Evolutionary conservation across 1,284 basidiomycete genomes (phyloP).

Genomic region (Phellinidium pouzarii): DNA sequence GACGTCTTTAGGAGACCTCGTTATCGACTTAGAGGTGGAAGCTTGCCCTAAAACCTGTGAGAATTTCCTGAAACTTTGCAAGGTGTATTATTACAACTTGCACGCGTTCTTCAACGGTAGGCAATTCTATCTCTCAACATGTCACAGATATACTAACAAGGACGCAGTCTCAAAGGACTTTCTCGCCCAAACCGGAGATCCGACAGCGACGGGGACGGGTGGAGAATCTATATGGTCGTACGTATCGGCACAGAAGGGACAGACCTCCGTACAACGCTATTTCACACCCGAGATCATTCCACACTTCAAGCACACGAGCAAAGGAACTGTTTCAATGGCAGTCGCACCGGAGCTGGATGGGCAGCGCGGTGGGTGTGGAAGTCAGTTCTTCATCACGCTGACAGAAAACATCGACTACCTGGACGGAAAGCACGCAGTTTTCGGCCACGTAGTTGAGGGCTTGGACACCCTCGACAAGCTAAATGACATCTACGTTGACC

Average conservation of each 20-base stretch:
- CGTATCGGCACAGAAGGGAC: conserved; percentile 46
- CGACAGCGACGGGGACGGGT: conserved; percentile 90
- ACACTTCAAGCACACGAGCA: conserved; percentile 77
- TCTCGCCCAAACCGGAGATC: conserved; percentile 91
- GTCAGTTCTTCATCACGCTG: conserved; percentile 95
- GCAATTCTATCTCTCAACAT: conserved; percentile 24
- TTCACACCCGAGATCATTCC: conserved; percentile 79
- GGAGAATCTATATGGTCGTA: conserved; percentile 82
- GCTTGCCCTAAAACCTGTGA: conserved; percentile 84
- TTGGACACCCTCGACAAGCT: conserved; percentile 88
- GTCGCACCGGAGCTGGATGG: conserved; percentile 70
- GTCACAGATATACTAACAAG: not conserved
- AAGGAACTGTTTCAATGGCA: conserved; percentile 94
- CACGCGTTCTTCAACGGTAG: conserved; percentile 95
- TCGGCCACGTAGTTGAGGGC: conserved; percentile 94
- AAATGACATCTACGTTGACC: conserved; percentile 87
- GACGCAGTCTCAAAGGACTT: conserved; percentile 89
- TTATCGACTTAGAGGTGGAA: conserved; percentile 94
- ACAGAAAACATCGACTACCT: conserved; percentile 89
- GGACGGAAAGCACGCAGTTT: conserved; percentile 93
- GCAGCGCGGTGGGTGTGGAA: conserved; percentile 77
- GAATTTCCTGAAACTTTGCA: conserved; percentile 97
- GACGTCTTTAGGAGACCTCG: conserved; percentile 92
- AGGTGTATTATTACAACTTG: conserved; percentile 93
- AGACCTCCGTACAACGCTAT: conserved; percentile 53